A percentile compares a stretch with the other conserved stretches of the same genome.
Evolutionary conservation across 768 basidiomycete species (phyloP).

Genomic region (Termitomyces sp.): DNA sequence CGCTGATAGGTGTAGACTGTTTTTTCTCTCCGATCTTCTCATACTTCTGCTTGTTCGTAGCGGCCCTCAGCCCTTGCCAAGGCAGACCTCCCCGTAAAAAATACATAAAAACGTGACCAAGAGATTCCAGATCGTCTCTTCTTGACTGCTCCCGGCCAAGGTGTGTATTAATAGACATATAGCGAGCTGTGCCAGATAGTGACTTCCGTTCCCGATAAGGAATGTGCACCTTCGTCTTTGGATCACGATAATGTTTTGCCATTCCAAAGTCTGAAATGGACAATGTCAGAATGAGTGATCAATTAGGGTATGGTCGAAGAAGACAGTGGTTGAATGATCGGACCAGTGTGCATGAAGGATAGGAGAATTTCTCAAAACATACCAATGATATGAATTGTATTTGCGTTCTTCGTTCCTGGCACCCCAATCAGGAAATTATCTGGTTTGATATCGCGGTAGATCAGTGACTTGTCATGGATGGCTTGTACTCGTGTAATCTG

Average conservation of each 20-base stretch:
- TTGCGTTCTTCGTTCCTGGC: slow-evolving; percentile 86
- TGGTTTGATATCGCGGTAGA: slow-evolving; percentile 98
- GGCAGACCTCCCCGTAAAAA: slow-evolving; percentile 94
- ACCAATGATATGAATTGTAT: slow-evolving; percentile 86
- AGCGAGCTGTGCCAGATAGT: slow-evolving; percentile 92
- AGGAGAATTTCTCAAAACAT: slow-evolving; percentile 22
- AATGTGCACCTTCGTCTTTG: slow-evolving; percentile 96
- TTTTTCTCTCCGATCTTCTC: slow-evolving; percentile 99
- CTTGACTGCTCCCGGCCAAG: slow-evolving; percentile 93
- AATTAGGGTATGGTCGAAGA: neutral
- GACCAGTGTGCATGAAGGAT: neutral
- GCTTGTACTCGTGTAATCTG: slow-evolving; percentile 96
- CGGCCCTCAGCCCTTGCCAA: slow-evolving; percentile 97
- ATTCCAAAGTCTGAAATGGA: slow-evolving; percentile 83
- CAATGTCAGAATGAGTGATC: slow-evolving; percentile 1
- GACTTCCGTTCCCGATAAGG: slow-evolving; percentile 99
- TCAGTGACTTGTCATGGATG: slow-evolving; percentile 97
- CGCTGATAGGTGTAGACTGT: slow-evolving; percentile 87
- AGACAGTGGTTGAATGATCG: neutral
- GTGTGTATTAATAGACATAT: slow-evolving; percentile 99
- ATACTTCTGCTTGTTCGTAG: slow-evolving; percentile 99
- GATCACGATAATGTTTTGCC: slow-evolving; percentile 99
- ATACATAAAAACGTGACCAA: slow-evolving; percentile 99
- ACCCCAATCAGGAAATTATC: slow-evolving; percentile 99
- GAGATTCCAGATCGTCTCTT: slow-evolving; percentile 92